Evolutionary conservation across 2,329 filamentous ascomycete genomes (phyloP), one percentile per base, ranked within the genome.

Genomic region (Epicoccum nigrum): DNA sequence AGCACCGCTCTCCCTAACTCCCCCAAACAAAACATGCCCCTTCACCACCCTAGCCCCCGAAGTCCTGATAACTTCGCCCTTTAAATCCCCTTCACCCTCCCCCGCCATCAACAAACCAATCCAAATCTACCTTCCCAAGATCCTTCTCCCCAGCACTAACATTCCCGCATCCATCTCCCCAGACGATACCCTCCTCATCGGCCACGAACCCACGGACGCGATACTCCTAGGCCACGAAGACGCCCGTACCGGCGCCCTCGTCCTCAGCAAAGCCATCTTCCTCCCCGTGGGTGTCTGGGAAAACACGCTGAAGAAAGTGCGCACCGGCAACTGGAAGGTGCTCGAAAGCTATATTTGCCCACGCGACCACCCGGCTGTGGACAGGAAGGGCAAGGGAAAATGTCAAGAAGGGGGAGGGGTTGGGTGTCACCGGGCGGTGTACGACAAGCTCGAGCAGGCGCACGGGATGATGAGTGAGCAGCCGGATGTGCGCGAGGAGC

Each of bases 41-140:
- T 39, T 60, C 25, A 40, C 54, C 7, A 47, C 55, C 6, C 34
- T 59, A 11, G 41, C 35, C 8, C 48, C 57, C 4, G 52, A 41
- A 9, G 21, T 62, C 6, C 46, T 60, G 23, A 45, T 48, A n/a
- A 60, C 55, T 7, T 59, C 52, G 1, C 58, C 56, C 19, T 62
- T 60, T 19, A n/a, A n/a, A n/a, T n/a, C n/a, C n/a, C n/a, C n/a
- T n/a, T 19, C 40, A 7, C n/a, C 19, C 15, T 15, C 31, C 11
- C 38, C 54, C n/a, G 9, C 49, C 13, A 12, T 39, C 6, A 48
- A 53, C 8, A 11, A 7, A n/a, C 65, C 66, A 1, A 51, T 72
- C n/a, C 61, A 65, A 23, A 63, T 72, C 38, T 69, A 68, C 41
- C 45, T 70, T 31, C 68, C 63, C 1, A 47, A 44, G 7, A 51